phyloP scores from a whole-genome alignment of 2,329 filamentous ascomycete species.

The Hawksworthiomyces lignivorus region DNA sequence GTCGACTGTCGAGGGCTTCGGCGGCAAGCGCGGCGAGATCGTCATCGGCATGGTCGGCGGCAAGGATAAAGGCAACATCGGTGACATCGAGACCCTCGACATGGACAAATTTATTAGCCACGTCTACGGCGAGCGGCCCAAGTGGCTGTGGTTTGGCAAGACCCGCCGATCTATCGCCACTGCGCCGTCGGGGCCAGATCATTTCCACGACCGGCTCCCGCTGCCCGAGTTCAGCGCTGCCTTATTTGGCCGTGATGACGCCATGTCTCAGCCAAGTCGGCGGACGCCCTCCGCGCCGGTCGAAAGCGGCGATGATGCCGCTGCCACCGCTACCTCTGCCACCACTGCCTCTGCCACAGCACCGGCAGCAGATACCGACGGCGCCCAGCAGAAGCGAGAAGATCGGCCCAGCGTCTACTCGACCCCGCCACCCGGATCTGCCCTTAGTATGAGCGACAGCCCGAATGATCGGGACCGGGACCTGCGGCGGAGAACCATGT shows the following conservation, averaged over 20 bases:
- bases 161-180: conserved; percentile 53
- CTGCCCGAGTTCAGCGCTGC: conserved; percentile 38
- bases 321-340: no score
- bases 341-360: no score
- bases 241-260: conserved; percentile 51
- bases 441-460: conserved; percentile 38
- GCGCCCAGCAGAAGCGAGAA: conserved; percentile 31
- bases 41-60: conserved; percentile 90
- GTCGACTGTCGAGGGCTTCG: conserved; percentile 86
- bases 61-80: conserved; percentile 80
- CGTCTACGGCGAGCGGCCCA: conserved; percentile 71
- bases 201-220: conserved; percentile 36
- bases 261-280: conserved; percentile 37
- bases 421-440: conserved; percentile 35
- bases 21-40: conserved; percentile 88
- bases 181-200: background rate
- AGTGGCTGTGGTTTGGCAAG: conserved; percentile 95
- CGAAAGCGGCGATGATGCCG: conserved; percentile 1
- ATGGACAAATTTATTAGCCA: conserved; percentile 76
- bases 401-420: conserved; percentile 37
- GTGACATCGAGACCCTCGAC: conserved; percentile 86
- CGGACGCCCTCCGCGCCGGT: conserved; percentile 41
- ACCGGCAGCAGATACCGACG: background rate
- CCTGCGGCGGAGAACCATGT: conserved; percentile 56
- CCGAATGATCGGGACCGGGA: conserved; percentile 35